Conservation (phyloP, 1,139 yeast species). For the Kurtzmaniella quercitrusa region DNA sequence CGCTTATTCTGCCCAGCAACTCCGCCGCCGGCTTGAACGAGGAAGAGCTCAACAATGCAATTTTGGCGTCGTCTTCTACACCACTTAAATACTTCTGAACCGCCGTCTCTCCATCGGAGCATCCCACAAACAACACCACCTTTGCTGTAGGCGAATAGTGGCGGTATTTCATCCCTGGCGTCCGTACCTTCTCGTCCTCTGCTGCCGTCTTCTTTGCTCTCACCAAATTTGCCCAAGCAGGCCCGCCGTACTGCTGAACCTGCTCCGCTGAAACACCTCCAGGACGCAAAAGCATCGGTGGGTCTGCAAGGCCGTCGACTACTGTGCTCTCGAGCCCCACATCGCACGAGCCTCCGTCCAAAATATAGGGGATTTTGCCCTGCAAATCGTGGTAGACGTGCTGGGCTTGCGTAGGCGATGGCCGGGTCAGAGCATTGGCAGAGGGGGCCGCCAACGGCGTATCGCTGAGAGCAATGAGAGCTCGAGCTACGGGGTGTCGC, state of each 20-base stretch:
- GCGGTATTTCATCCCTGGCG: conserved; percentile 97
- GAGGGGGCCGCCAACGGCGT: conserved; percentile 96
- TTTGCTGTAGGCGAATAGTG: conserved; percentile 91
- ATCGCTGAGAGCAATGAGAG: conserved; percentile 80
- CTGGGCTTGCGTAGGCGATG: conserved; percentile 84
- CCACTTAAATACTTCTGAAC: conserved; percentile 23
- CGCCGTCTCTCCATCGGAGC: conserved; percentile 40
- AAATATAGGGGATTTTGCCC: conserved; percentile 75
- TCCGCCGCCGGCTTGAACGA: conserved; percentile 25
- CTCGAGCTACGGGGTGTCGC: conserved; percentile 81
- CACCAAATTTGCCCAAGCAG: conserved; percentile 55
- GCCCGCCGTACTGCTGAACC: conserved; percentile 59
- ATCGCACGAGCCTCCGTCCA: conserved; percentile 88
- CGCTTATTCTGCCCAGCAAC: conserved; percentile 18
- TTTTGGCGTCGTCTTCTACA: conserved; percentile 9
- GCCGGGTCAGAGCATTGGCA: conserved; percentile 93
- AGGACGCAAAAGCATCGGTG: conserved; percentile 88
- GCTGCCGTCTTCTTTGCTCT: conserved; percentile 67
- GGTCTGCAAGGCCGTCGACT: conserved; percentile 77
- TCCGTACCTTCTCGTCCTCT: conserved; percentile 67
- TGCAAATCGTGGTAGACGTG: conserved; percentile 80
- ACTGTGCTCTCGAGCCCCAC: conserved; percentile 96
- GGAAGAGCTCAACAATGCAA: conserved; percentile 48
- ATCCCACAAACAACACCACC: conserved; percentile 62
- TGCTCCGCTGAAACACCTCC: conserved; percentile 89